Conservation (phyloP, 2,329 filamentous ascomycete genomes). For the Beauveria australis region DNA sequence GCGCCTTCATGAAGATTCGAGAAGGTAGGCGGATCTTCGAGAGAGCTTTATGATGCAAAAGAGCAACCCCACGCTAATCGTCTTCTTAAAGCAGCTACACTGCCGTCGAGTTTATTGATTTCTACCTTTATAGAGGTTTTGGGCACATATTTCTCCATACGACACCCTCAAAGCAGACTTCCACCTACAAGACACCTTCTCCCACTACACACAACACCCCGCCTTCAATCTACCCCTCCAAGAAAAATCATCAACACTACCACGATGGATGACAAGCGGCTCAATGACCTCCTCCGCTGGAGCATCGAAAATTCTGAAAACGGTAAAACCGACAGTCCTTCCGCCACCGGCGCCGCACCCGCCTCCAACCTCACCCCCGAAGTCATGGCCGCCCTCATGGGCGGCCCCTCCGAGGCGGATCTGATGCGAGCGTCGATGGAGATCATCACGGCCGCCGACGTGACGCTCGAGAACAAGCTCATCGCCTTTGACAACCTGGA, state of each 20-base stretch:
- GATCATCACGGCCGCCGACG: conserved; percentile 55
- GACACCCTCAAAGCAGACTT: background rate
- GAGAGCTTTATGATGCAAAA: conserved; percentile 13
- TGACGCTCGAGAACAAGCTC: conserved; percentile 66
- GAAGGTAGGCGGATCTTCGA: conserved; percentile 9
- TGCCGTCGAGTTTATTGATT: background rate
- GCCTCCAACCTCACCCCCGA: conserved; percentile 52
- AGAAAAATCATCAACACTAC: background rate
- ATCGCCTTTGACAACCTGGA: conserved; percentile 92
- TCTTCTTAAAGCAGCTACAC: background rate
- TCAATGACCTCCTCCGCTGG: conserved; percentile 78
- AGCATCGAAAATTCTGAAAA: conserved; percentile 44
- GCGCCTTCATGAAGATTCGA: conserved; percentile 11
- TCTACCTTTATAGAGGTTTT: background rate
- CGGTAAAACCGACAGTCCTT: conserved; percentile 18
- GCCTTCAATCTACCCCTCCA: conserved; percentile 1
- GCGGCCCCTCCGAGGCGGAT: conserved; percentile 81
- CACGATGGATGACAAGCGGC: conserved; percentile 42
- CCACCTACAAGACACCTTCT: background rate
- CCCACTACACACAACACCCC: background rate
- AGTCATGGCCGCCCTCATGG: conserved; percentile 66
- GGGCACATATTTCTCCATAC: background rate
- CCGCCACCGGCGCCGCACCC: conserved; percentile 20
- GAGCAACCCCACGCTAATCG: conserved; percentile 4
- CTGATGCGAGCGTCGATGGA: conserved; percentile 82